Evolutionary conservation across 1,284 basidiomycete genomes (phyloP), one percentile per base, ranked within the genome.

Genomic region (Hemileia vastatrix): DNA sequence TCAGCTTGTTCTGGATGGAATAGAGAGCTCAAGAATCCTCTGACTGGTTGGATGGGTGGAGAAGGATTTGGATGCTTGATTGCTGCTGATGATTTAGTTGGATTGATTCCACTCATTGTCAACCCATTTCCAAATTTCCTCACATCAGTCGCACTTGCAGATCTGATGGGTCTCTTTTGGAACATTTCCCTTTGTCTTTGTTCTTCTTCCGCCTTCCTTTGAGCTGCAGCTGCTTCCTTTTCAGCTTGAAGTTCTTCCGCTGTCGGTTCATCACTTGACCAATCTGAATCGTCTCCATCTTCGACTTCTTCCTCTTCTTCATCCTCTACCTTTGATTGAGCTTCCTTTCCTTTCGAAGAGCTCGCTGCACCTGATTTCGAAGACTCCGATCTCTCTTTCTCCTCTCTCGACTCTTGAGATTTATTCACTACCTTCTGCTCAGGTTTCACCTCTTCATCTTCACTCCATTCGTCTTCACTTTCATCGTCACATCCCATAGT

Each of bases 121-220:
- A 40, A 40, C 15, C 36, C 36, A 40, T 15, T 15, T 2, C 52
- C 63, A 15, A 64, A 50, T 18, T 64, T 60, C 18, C 64, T 66
- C 24, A 75, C 54, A 43, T 75, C 73, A 11, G 72, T 72, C n/a
- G 70, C 64, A 57, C 71, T 72, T 51, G 24, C n/a, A n/a, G n/a
- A n/a, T n/a, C n/a, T n/a, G n/a, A 83, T 80, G 3, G 87, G 86
- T 8, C 86, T 79, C 76, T 89, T 90, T 62, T 82, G 80, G 71
- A 91, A 89, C 81, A 90, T 80, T 15, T 86, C 83, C 33, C 81
- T 81, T 70, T 88, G 83, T 4, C 85, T 80, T 69, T 84, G 81
- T 15, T 81, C 84, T 71, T 87, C 84, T 45, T 68, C 82, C 63
- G n/a, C 80, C 81, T n/a, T n/a, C n/a, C n/a, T n/a, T n/a, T n/a